phyloP scores from a whole-genome alignment of 2,329 filamentous ascomycete genomes.

The Pseudogymnoascus sp. region DNA sequence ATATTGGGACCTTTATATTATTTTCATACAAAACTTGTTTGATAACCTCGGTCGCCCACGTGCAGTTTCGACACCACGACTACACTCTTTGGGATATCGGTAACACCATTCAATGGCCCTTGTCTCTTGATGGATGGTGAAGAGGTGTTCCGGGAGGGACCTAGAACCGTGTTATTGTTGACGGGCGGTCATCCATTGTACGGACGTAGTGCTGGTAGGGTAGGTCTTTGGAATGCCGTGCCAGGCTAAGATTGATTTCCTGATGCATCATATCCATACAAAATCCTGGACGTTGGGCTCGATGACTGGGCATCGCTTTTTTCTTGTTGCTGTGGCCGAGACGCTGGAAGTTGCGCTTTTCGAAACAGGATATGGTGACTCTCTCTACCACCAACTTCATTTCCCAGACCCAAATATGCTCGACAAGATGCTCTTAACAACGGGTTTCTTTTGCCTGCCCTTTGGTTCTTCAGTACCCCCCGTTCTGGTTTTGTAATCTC shows the following conservation, averaged over 20 bases:
- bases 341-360: not conserved
- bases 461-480: slow-evolving; percentile 27
- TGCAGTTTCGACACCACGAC: not conserved
- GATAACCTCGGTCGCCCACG: not conserved
- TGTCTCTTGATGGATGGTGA: not conserved
- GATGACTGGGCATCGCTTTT: not conserved
- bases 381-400: not conserved
- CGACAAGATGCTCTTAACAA: slow-evolving; percentile 16
- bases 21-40: not conserved
- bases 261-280: not conserved
- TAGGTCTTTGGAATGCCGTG: not conserved
- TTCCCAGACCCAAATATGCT: slow-evolving; percentile 5
- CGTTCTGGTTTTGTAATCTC: slow-evolving; percentile 69
- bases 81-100: not conserved
- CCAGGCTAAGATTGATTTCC: not conserved
- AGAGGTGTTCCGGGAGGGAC: not conserved
- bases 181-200: not conserved
- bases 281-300: not conserved
- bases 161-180: not conserved
- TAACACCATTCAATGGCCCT: not conserved
- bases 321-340: not conserved
- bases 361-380: not conserved
- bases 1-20: not conserved
- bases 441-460: slow-evolving; percentile 28
- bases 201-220: not conserved